Conservation (phyloP, 2,329 filamentous ascomycete genomes). For the Myotisia sp. region DNA sequence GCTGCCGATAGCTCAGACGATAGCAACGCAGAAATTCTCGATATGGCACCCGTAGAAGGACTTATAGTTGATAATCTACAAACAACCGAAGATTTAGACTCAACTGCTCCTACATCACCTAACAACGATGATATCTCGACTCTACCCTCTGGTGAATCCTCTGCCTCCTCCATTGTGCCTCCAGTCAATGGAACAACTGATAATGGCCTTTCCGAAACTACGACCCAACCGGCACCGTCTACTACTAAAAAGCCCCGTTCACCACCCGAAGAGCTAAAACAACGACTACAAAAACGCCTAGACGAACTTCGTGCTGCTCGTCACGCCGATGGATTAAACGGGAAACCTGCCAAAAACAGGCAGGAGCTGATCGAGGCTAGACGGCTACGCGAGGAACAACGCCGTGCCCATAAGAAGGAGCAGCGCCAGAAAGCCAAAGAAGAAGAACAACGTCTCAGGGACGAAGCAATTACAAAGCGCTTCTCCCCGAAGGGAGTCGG, state of each 20-base stretch:
- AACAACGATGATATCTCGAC: conserved; percentile 41
- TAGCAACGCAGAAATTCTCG: conserved; percentile 20
- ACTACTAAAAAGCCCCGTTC: conserved; percentile 32
- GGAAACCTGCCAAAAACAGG: conserved; percentile 67
- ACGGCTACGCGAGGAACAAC: conserved; percentile 71
- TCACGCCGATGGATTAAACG: conserved; percentile 73
- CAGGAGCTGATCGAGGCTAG: conserved; percentile 86
- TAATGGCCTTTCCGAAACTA: conserved; percentile 18
- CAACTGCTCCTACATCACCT: conserved; percentile 30
- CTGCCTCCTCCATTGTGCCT: conserved; percentile 51
- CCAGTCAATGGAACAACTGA: too few relatives aligned
- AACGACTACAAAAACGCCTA: conserved; percentile 67
- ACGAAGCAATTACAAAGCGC: conserved; percentile 42
- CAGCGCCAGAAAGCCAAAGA: conserved; percentile 60
- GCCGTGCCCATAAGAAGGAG: conserved; percentile 80
- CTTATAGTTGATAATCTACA: conserved; percentile 31
- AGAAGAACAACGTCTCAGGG: conserved; percentile 54
- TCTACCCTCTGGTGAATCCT: conserved; percentile 45
- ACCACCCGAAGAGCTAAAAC: conserved; percentile 60
- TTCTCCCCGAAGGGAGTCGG: conserved; percentile 45
- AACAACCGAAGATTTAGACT: conserved; percentile 21
- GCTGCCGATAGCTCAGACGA: conserved; percentile 13
- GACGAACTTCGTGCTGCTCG: conserved; percentile 70
- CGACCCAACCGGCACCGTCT: conserved; percentile 11
- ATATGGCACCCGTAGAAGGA: conserved; percentile 35